Percentiles rank a stretch among this genome's conserved stretches.
phyloP scores from a whole-genome alignment of 352 stramenopile genomes.

The Phytophthora sansomeana region DNA sequence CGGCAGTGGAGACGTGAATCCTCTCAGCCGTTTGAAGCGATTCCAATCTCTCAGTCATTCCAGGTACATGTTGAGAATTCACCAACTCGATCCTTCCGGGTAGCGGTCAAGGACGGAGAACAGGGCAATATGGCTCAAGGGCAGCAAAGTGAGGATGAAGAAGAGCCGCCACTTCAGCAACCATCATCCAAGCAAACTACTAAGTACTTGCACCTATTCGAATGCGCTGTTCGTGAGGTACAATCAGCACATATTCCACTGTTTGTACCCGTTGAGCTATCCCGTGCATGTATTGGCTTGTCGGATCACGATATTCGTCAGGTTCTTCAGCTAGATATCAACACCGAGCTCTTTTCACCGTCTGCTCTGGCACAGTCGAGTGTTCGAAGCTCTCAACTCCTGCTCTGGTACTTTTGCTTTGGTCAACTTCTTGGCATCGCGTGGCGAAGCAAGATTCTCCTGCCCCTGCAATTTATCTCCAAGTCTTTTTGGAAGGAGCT shows the following conservation, averaged over 20 bases:
- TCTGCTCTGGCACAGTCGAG: conserved; percentile 20
- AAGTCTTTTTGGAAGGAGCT: conserved; percentile 54
- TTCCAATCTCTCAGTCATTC: conserved; percentile 50
- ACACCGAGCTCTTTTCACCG: conserved; percentile 47
- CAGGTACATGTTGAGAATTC: conserved; percentile 32
- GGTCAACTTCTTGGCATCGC: conserved; percentile 70
- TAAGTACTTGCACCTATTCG: conserved; percentile 62
- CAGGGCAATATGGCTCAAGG: conserved; percentile 7
- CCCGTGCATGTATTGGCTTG: not conserved
- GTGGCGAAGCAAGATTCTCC: conserved; percentile 54
- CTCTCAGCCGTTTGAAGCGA: conserved; percentile 46
- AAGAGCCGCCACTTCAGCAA: conserved; percentile 20
- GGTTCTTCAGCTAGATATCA: conserved; percentile 56
- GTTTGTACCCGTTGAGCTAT: conserved; percentile 40
- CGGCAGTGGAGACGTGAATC: conserved; percentile 40
- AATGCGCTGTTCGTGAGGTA: conserved; percentile 54
- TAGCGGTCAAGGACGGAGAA: not conserved
- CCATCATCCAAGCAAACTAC: conserved; percentile 37
- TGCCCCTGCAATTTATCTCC: conserved; percentile 67
- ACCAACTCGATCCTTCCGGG: not conserved
- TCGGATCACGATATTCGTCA: not conserved
- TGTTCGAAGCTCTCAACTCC: conserved; percentile 33
- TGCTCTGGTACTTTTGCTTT: conserved; percentile 66
- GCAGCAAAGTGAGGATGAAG: conserved; percentile 29
- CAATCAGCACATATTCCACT: conserved; percentile 72